Base-by-base conservation (phyloP, 2,329 filamentous ascomycete genomes). In the Diaporthe sp. region DNA sequence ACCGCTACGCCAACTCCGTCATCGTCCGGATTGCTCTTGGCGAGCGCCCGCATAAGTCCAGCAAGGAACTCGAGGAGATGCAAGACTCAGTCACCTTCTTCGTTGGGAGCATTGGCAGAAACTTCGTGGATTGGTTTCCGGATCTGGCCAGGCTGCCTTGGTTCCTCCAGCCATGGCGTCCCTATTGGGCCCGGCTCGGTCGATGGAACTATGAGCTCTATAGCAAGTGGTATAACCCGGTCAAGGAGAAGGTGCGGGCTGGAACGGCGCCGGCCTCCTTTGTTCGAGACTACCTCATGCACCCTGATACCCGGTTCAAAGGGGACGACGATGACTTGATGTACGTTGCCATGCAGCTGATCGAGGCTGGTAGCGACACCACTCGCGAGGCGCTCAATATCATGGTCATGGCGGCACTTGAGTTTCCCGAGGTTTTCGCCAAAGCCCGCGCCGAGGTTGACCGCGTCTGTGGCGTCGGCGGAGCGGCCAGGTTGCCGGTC, bases 381-480 rank as follows among this genome's bases (percentile, higher is more conserved):
- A 55, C 52, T 33, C 52, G 52, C 52, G 52, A 55, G 28, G 58
- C 72, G 22, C 69, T 83, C 33, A 82, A 81, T 74, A 79, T 80
- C 64, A 80, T 80, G 67, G 76, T 81, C 58, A 80, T 82, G 77
- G 79, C 82, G 7, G 78, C 78, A 61, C 67, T 81, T 3, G 79
- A 80, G 55, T 80, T 82, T 64, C 84, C 83, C 0, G 80, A 82
- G 35, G 78, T 81, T 8, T 81, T 83, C 22, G 71, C 73, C 15
- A 81, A 80, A 52, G 82, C 85, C 2, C 83, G 86, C 47, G 82
- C 82, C 45, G 84, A 87, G 73, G 77, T 89, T 15, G 87, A 88
- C 75, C 75, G 77, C 25, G 82, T 87, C 12, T 86, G 84, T 61
- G 85, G 84, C 15, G 78, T 81, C n/a, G 78, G 81, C 0, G 17